Percentiles rank a stretch among this genome's conserved stretches.
These are phyloP conservation scores for Tetradesmus lagerheimii DNA, from an alignment of 139 green algal species.

Conservation along the genomic window DNA sequence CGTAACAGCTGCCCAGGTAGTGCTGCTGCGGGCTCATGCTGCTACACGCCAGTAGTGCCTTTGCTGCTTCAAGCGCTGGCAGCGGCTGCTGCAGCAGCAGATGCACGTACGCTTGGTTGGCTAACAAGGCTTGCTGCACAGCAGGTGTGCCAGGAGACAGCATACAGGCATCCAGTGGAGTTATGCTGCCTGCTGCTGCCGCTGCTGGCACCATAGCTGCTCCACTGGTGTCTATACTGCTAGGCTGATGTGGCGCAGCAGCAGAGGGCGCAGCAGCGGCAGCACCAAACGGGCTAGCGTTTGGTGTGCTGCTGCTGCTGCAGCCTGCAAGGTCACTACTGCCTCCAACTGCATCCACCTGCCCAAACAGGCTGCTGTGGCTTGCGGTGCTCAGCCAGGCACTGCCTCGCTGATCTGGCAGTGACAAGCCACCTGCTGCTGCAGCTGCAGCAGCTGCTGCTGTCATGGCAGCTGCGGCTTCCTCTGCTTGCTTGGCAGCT, in stretches of 20 bases:
- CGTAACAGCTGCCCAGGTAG: constrained; percentile 44
- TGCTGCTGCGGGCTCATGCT: constrained; percentile 22
- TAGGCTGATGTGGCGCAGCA: too few relatives aligned
- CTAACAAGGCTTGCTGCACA: constrained; percentile 52
- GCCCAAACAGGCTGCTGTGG: neutral
- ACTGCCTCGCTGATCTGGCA: neutral
- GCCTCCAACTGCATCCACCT: neutral
- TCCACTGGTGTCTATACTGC: neutral
- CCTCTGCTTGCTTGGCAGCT: constrained; percentile 42
- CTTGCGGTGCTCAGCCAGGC: neutral
- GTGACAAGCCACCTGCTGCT: neutral
- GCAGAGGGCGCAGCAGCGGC: neutral
- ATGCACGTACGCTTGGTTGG: constrained; percentile 57
- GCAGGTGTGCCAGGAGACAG: constrained; percentile 29
- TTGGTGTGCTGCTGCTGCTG: neutral
- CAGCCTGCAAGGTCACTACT: neutral
- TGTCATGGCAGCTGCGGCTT: constrained; percentile 6
- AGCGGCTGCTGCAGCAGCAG: constrained; percentile 45
- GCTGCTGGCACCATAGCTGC: neutral
- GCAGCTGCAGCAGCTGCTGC: constrained; percentile 23
- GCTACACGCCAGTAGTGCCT: constrained; percentile 49
- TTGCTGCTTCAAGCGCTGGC: constrained; percentile 43
- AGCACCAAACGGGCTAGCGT: too few relatives aligned
- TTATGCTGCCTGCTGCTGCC: neutral
- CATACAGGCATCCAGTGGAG: neutral